Base-by-base conservation (phyloP, 2,329 filamentous ascomycete genomes). In the Fusarium nelsonii region DNA sequence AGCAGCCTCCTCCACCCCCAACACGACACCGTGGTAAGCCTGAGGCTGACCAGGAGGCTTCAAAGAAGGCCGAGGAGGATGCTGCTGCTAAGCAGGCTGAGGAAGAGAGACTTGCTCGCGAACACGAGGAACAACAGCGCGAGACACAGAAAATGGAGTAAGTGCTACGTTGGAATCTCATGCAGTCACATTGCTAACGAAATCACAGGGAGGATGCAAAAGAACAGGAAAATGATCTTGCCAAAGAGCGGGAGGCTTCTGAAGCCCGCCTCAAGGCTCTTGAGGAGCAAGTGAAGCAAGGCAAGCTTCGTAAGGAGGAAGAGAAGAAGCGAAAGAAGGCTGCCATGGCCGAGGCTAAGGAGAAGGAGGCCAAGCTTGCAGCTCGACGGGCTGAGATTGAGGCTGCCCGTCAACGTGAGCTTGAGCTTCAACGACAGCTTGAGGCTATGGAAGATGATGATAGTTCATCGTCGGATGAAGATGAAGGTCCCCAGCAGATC, bases 291-390 rank as follows among this genome's bases (percentile, higher is more conserved):
- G 94, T 98, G 53, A 91, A 90, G 68, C 92, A 94, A 77, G 93
- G 94, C 74, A 99, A 98, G 83, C 82, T 98, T 53, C 95, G 93
- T 84, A 98, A 97, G 81, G 92, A 97, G 72, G 96, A 99, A 79
- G 96, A 97, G 82, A 97, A 97, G 84, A 92, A 91, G 68, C 91
- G 88, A 73, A 96, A 94, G 84, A 94, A 97, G 82, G 95, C 93
- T 23, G 94, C 94, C 11, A 85, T 92, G 75, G 92, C 91, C 50
- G 93, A 96, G 72, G 89, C 94, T 9, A 95, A 93, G 79, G 93
- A 97, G 74, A 94, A 97, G 77, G 95, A 98, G 78, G 85, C 90
- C 54, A 91, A 92, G 77, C 84, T 97, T 69, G 92, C 92, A 26
- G 91, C 92, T 36, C 92, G 96, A 74, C 90, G 93, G 72, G 94